These are phyloP conservation scores for Ustilaginoidea virens DNA, from an alignment of 2,329 filamentous ascomycete genomes.

Conservation along the genomic window DNA sequence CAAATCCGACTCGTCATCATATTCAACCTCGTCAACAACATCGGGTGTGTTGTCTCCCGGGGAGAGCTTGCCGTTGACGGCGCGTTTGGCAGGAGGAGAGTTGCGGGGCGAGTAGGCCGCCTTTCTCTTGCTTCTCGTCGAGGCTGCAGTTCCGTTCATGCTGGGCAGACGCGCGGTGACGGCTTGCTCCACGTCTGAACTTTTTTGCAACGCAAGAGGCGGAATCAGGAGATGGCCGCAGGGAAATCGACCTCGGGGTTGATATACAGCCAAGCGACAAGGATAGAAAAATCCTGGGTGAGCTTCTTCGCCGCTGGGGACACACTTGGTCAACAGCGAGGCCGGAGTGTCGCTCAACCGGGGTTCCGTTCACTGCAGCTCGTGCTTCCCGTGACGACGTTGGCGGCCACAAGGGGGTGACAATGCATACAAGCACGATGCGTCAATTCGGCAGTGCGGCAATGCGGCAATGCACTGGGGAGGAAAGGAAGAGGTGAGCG, in stretches of 20 bases:
- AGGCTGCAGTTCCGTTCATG: conserved; percentile 28
- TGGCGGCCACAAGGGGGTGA: conserved; percentile 9
- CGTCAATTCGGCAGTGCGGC: too few relatives aligned
- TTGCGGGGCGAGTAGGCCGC: conserved; percentile 26
- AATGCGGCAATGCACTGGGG: neutral
- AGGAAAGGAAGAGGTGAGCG: conserved; percentile 4
- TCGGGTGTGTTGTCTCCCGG: conserved; percentile 35
- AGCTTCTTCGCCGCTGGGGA: too few relatives aligned
- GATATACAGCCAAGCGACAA: too few relatives aligned
- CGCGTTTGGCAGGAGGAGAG: conserved; percentile 19
- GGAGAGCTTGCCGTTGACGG: conserved; percentile 31
- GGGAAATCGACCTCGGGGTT: too few relatives aligned
- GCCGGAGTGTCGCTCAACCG: too few relatives aligned
- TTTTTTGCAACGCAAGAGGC: neutral
- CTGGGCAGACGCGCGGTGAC: conserved; percentile 6
- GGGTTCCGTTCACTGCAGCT: too few relatives aligned
- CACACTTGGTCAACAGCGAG: too few relatives aligned
- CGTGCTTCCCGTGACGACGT: conserved; percentile 5
- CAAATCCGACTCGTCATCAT: conserved; percentile 26
- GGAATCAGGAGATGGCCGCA: too few relatives aligned
- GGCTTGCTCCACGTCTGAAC: too few relatives aligned
- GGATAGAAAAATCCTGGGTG: too few relatives aligned
- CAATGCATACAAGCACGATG: conserved; percentile 12
- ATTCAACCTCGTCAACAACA: conserved; percentile 15
- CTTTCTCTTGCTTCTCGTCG: conserved; percentile 36